Conservation (phyloP, 2,329 filamentous ascomycete species). For the Xylariaceae sp. region DNA sequence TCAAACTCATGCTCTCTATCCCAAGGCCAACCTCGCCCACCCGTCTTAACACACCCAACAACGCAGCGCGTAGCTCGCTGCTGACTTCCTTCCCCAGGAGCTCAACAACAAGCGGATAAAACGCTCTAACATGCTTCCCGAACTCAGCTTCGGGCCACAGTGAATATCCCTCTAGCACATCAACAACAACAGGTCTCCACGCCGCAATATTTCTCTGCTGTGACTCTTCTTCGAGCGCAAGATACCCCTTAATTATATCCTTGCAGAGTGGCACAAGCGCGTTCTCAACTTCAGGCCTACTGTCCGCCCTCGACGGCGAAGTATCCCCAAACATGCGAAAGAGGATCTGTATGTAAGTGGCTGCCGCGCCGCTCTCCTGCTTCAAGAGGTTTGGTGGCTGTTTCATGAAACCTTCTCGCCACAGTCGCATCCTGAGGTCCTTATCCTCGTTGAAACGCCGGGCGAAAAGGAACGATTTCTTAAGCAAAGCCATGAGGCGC, state of each 20-base stretch:
- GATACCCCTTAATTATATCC: conserved; percentile 87
- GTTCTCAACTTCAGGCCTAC: conserved; percentile 78
- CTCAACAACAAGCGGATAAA: conserved; percentile 84
- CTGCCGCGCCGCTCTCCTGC: conserved; percentile 89
- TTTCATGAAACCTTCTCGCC: conserved; percentile 99
- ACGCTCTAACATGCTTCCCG: conserved; percentile 71
- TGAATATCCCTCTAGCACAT: conserved; percentile 89
- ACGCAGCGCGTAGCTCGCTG: conserved; percentile 70
- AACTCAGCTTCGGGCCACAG: conserved; percentile 81
- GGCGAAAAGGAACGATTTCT: conserved; percentile 95
- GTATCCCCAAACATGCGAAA: conserved; percentile 97
- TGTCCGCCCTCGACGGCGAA: conserved; percentile 75
- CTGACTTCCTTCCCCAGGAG: conserved; percentile 80
- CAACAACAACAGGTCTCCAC: conserved; percentile 95
- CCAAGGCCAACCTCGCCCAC: conserved; percentile 76
- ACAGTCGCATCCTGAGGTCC: conserved; percentile 88
- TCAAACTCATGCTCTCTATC: conserved; percentile 48
- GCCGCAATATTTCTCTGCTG: conserved; percentile 96
- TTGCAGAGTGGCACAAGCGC: conserved; percentile 92
- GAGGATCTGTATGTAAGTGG: conserved; percentile 92
- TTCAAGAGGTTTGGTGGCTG: conserved; percentile 97
- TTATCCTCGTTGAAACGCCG: conserved; percentile 98
- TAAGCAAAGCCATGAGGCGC: conserved; percentile 87
- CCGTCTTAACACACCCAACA: conserved; percentile 74
- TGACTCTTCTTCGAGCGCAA: conserved; percentile 86